These are phyloP conservation scores for Suillus plorans DNA, from an alignment of 768 basidiomycete species.

Conservation along the genomic window DNA sequence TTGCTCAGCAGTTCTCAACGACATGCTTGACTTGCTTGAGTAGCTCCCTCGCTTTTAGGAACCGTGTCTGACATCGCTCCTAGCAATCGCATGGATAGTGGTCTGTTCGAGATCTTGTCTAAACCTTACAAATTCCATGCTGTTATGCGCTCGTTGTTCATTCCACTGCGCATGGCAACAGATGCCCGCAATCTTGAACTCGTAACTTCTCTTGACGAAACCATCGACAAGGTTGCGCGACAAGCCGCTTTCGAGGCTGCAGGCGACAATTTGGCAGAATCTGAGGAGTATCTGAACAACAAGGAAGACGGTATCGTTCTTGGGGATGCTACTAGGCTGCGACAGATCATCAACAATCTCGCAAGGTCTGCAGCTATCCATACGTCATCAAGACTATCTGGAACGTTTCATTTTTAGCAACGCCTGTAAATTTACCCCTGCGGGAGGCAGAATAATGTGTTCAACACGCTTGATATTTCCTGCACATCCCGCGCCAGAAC, in stretches of 20 bases:
- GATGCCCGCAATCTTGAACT: constrained; percentile 67
- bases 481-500: constrained; percentile 18
- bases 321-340: constrained; percentile 79
- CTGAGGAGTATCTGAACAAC: background rate
- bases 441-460: constrained; percentile 67
- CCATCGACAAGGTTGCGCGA: constrained; percentile 66
- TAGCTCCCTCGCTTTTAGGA: constrained; percentile 6
- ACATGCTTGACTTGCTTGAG: constrained; percentile 75
- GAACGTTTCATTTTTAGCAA: constrained; percentile 43
- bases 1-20: constrained; percentile 60
- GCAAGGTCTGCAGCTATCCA: constrained; percentile 50
- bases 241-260: constrained; percentile 58
- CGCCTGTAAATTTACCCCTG: constrained; percentile 77
- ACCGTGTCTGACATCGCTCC: constrained; percentile 1
- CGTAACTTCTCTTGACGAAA: constrained; percentile 64
- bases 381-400: background rate
- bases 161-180: constrained; percentile 66
- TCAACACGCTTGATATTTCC: constrained; percentile 58
- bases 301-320: constrained; percentile 68
- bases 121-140: constrained; percentile 78
- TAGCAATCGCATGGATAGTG: constrained; percentile 86
- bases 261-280: constrained; percentile 40
- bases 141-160: constrained; percentile 71
- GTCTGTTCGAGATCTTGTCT: constrained; percentile 69
- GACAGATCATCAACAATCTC: constrained; percentile 83